These are phyloP conservation scores for Populus trichocarpa DNA, from an alignment of 441 rosid genomes.

Conservation along the genomic window DNA sequence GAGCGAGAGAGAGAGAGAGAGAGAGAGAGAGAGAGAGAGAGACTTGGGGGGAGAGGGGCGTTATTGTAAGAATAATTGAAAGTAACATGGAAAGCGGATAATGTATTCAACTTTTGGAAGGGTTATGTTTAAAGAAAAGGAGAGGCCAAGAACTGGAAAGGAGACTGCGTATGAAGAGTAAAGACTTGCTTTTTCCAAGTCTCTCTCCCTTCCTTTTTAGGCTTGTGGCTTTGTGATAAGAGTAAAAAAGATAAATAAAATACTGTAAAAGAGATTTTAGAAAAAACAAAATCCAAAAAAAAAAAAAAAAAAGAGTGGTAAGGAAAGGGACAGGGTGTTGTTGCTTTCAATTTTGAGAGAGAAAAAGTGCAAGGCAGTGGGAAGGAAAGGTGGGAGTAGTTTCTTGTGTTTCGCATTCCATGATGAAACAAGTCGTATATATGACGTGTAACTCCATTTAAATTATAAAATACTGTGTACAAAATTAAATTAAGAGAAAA, in stretches of 20 bases:
- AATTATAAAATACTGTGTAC: no score
- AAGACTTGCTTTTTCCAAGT: slow-evolving; percentile 18
- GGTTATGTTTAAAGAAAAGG: not conserved
- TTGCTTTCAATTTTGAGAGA: slow-evolving; percentile 33
- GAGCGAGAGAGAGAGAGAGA: not conserved
- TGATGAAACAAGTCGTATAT: not conserved
- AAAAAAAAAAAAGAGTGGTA: slow-evolving; percentile 27
- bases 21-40: not conserved
- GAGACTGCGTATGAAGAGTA: slow-evolving; percentile 26
- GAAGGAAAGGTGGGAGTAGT: not conserved
- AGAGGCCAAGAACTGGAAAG: slow-evolving; percentile 16
- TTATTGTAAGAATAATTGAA: slow-evolving; percentile 20
- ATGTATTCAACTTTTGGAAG: slow-evolving; percentile 22
- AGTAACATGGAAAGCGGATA: slow-evolving; percentile 32
- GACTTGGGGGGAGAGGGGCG: not conserved
- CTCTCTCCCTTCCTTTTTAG: slow-evolving; percentile 36
- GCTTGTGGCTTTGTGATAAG: slow-evolving; percentile 21
- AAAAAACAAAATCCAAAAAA: not conserved
- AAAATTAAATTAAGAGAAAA: no score
- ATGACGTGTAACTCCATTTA: no score
- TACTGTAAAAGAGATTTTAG: not conserved
- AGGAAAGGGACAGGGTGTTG: slow-evolving; percentile 37
- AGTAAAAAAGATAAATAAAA: not conserved
- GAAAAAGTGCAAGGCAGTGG: not conserved
- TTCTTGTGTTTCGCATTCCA: slow-evolving; percentile 28